Base-by-base conservation (phyloP, 31 red algal species). In the Asparagopsis taxiformis region DNA sequence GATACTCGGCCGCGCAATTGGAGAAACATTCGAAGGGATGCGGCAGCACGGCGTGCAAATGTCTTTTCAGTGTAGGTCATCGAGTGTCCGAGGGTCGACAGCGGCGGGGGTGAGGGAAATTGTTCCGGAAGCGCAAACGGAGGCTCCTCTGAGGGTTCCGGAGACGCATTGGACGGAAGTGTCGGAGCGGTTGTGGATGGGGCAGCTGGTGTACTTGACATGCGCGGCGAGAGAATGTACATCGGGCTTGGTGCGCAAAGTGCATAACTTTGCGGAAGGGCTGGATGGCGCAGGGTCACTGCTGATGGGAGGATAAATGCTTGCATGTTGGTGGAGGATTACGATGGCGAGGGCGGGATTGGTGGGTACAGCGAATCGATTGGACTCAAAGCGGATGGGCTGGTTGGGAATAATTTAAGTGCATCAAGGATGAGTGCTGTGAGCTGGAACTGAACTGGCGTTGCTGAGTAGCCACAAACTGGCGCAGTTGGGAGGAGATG, bases 1-100 rank as follows among this genome's bases (percentile, higher is more conserved):
- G 64, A 35, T 5, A 86, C 19, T 17, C 89, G 65, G 23, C 80
- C 80, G 19, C 80, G 55, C 19, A 93, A 20, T 43, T 69, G 74
- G 43, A 26, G 30, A 17, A 85, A 57, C 62, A 85, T 55, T 6
- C 74, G 79, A 20, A 74, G 80, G 22, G 66, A 69, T 20, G 53
- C n/a, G 20, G 36, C 46, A 33, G 84, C 31, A 25, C 66, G 63
- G 17, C 80, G 79, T 6, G 59, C 38, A 34, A 36, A 33, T 10
- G 55, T 44, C 56, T 59, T 61, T 9, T 62, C 78, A 5, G 34
- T 81, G 66, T 56, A 93, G 0, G 62, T 39, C 74, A 85, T 68
- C 16, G 50, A 37, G 56, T 81, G 87, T n/a, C 31, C 44, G 17
- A 91, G 63, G 9, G 75, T 75, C 24, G 89, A 63, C 10, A 80